Evolutionary conservation across 805 yeast species (phyloP), one percentile per base, ranked within the genome.

Genomic region (Kodamaea hsintzibuensis): DNA sequence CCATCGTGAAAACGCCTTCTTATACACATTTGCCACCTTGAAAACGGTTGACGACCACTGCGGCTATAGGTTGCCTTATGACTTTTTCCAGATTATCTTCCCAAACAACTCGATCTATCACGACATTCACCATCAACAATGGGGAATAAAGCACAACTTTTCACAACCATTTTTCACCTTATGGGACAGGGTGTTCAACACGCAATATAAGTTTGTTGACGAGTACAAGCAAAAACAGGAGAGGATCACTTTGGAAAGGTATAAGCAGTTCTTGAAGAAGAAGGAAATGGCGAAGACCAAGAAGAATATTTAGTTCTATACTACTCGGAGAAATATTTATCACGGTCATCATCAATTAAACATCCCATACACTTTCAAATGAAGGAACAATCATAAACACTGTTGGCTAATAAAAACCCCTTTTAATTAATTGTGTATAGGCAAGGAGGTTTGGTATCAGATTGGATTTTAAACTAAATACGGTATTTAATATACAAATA

Each of bases 21-120:
- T 95, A 52, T 95, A 79, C 72, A 84, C 93, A 1, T 90, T 95
- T 68, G 89, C 97, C 13, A 95, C 99, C 1, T 71, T 95, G 82
- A 95, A 95, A 71, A 95, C 99, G 0, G 97, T 95, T 49, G 98
- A 95, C 69, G 99, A 95, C 70, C 99, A 95, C 72, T 95, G 98
- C 71, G 99, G 99, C n/a, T 95, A 93, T 70, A 84, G 92, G 27
- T 77, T 95, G 53, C 98, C 98, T 13, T 88, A 77, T 69, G 99
- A 95, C 70, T 84, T 92, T 18, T 88, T 95, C 79, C 99, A 95
- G 77, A 67, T 84, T 43, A 53, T 93, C 18, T 95, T 95, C 82
- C 98, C 98, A 58, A 95, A 95, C 74, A 91, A 95, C 67, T 88
- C 98, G 12, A 88, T 91, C 33, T 95, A 91, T 70, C 99, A 95